These are phyloP conservation scores for Crucihimalaya himalaica DNA, from an alignment of 345 rosid genomes.

Conservation along the genomic window DNA sequence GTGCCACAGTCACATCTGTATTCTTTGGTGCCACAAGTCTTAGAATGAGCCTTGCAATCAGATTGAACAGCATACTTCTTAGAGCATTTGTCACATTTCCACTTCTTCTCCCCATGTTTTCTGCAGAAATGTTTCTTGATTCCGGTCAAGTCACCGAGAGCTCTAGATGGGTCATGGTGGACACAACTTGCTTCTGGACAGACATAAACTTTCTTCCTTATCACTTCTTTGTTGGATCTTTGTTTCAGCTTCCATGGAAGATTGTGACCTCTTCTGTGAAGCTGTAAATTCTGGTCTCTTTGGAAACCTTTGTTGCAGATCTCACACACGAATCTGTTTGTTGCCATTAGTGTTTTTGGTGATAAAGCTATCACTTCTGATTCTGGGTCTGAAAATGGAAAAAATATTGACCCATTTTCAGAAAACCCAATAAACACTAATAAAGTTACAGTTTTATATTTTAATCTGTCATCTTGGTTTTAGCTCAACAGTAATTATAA, in stretches of 20 bases:
- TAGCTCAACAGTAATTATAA: not conserved
- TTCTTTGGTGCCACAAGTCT: constrained; percentile 93
- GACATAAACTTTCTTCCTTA: constrained; percentile 53
- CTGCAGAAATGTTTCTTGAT: constrained; percentile 92
- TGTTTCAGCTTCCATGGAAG: constrained; percentile 95
- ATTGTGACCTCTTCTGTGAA: constrained; percentile 85
- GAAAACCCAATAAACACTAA: not conserved
- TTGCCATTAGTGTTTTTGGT: constrained; percentile 76
- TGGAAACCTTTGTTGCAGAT: constrained; percentile 91
- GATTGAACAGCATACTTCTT: constrained; percentile 97
- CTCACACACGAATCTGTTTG: constrained; percentile 82
- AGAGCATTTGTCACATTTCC: constrained; percentile 94
- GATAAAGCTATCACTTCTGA: constrained; percentile 90
- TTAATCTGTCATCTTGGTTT: not conserved
- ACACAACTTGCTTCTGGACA: constrained; percentile 81
- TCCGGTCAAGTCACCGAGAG: constrained; percentile 93
- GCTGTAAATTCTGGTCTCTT: constrained; percentile 87
- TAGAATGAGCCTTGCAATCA: constrained; percentile 96
- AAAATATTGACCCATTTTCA: not conserved
- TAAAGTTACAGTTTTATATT: not conserved
- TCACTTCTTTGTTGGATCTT: constrained; percentile 63
- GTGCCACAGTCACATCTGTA: constrained; percentile 97
- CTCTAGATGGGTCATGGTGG: constrained; percentile 92
- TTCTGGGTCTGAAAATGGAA: constrained; percentile 59
- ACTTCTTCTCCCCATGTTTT: constrained; percentile 94